A percentile compares a stretch with the other conserved stretches of the same genome.
These are phyloP conservation scores for Citrus maxima DNA, from an alignment of 345 rosid species.

Conservation along the genomic window DNA sequence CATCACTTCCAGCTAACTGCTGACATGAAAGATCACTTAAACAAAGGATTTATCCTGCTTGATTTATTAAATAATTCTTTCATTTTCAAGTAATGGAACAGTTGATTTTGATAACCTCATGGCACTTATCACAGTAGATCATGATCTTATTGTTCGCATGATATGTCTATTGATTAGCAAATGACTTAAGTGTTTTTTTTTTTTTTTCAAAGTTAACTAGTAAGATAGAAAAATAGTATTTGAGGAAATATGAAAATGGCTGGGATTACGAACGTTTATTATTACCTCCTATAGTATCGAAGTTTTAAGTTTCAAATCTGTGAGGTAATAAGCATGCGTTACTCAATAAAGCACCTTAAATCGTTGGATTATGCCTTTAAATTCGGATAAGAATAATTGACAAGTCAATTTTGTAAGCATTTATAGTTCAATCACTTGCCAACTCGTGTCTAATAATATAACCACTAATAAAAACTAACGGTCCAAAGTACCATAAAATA, in stretches of 20 bases:
- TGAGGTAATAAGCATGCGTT: not conserved
- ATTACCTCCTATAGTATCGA: not conserved
- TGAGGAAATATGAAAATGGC: not conserved
- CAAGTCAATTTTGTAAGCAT: not conserved
- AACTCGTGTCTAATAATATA: not conserved
- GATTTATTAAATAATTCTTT: not conserved
- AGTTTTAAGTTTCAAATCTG: not conserved
- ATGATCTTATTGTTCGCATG: not conserved
- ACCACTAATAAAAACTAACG: too few relatives aligned
- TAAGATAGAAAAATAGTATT: not conserved
- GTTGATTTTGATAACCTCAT: not conserved
- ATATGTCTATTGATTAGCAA: not conserved
- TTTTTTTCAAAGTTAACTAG: too few relatives aligned
- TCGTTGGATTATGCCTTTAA: not conserved
- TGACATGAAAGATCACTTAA: not conserved
- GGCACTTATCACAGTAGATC: not conserved
- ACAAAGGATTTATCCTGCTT: not conserved
- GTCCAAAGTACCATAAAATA: too few relatives aligned
- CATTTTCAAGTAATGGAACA: not conserved
- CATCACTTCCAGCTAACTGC: not conserved
- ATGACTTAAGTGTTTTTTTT: too few relatives aligned
- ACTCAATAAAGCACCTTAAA: not conserved
- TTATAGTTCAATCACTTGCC: not conserved
- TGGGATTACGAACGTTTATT: not conserved
- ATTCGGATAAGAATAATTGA: too few relatives aligned